Evolutionary conservation across 441 rosid genomes (phyloP), one percentile per base, ranked within the genome.

Genomic region (Cnidoscolus chayamansa): DNA sequence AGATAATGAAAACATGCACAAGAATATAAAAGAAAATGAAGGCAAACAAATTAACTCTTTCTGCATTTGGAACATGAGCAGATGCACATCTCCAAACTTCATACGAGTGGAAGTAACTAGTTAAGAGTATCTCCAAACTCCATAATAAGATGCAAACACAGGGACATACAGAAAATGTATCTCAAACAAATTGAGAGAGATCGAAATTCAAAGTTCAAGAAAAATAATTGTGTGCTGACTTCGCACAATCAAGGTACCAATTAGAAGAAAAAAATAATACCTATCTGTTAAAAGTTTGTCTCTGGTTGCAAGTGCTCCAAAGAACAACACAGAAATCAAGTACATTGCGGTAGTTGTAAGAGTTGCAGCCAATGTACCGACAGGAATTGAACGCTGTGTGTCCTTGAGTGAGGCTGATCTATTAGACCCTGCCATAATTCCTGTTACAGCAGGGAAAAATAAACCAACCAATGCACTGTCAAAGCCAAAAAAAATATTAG

Each of bases 341-440:
- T 93, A 96, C 47, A 96, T 77, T 65, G 67, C 80, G 65, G 98
- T 87, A 54, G 98, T 96, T 58, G 93, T 67, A 66, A 93, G 89
- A 78, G 97, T 93, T 67, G 99, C 98, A 76, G 98, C 88, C 83
- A 96, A 83, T 62, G 99, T 96, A 70, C 99, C 99, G 30, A 91
- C 25, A 8, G 98, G 99, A 74, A 93, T 96, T 75, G 99, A 96
- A 57, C 84, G 95, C 76, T 96, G 99, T n/a, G 99, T 96, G 76
- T 96, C 99, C 83, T 90, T 91, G 63, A 96, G 88, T 65, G 93
- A 88, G 65, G 98, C 96, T 63, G 98, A 96, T 80, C 99, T 88
- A 82, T 96, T 96, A 72, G 98, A 96, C 63, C 99, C 98, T 17
- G 99, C 98, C 99, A 96, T 96, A 73, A 95, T 93, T 78, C 98